phyloP scores from a whole-genome alignment of 768 basidiomycete species.

The Boletus rubroflammeus region DNA sequence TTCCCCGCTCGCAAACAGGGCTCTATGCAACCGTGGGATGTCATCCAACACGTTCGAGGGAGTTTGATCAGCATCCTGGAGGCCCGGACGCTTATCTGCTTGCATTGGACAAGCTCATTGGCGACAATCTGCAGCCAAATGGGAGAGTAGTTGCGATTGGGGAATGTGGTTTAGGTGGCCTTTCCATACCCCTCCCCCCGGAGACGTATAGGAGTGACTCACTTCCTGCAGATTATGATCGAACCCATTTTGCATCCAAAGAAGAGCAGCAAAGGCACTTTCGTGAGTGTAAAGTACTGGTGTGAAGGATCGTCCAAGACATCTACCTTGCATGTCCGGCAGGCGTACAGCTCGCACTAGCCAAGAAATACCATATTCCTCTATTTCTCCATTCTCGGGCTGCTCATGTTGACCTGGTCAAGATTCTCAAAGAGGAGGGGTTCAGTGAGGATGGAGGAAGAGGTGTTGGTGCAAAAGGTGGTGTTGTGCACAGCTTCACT shows the following conservation, averaged over 20 bases:
- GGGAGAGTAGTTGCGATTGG: constrained; percentile 71
- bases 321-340: background rate
- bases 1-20: constrained; percentile 32
- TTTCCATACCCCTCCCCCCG: background rate
- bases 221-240: constrained; percentile 61
- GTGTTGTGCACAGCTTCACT: constrained; percentile 83
- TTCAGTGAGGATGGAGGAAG: constrained; percentile 56
- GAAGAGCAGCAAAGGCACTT: constrained; percentile 64
- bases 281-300: constrained; percentile 37
- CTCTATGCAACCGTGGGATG: constrained; percentile 75
- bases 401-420: constrained; percentile 68
- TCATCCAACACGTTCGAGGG: constrained; percentile 71
- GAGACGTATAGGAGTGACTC: background rate
- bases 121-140: constrained; percentile 42
- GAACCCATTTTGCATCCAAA: constrained; percentile 58
- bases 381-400: constrained; percentile 79
- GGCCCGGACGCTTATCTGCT: constrained; percentile 61
- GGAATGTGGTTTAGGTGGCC: constrained; percentile 72
- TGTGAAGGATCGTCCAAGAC: background rate
- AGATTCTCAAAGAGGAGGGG: constrained; percentile 61
- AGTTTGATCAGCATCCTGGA: constrained; percentile 56
- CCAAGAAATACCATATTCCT: constrained; percentile 69
- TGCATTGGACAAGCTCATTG: constrained; percentile 54
- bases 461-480: constrained; percentile 56
- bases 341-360: constrained; percentile 58